A percentile compares a stretch with the other conserved stretches of the same genome.
These are phyloP conservation scores for Ogataea dorogensis DNA, from an alignment of 805 yeast genomes.

Conservation along the genomic window DNA sequence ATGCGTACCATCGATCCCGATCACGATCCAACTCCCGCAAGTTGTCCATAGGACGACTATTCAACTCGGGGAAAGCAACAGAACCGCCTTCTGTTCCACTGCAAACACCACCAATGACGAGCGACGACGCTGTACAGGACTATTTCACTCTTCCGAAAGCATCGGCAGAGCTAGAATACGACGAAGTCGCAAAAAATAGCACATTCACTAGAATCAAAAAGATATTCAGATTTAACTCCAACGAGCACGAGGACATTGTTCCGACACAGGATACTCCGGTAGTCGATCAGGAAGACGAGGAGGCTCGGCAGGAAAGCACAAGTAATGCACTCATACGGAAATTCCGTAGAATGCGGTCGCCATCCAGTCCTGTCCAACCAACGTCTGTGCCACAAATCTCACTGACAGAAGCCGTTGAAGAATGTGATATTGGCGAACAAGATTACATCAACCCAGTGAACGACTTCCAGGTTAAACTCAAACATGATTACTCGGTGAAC, in stretches of 20 bases:
- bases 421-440: constrained; percentile 30
- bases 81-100: constrained; percentile 18
- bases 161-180: constrained; percentile 12
- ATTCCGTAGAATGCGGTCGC: constrained; percentile 35
- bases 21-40: constrained; percentile 41
- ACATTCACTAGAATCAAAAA: constrained; percentile 30
- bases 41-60: constrained; percentile 36
- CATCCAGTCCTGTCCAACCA: constrained; percentile 30
- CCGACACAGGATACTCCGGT: constrained; percentile 6
- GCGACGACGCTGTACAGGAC: constrained; percentile 15
- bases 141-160: constrained; percentile 11
- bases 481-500: constrained; percentile 33
- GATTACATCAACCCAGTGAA: constrained; percentile 24
- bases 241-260: constrained; percentile 13
- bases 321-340: constrained; percentile 32
- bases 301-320: constrained; percentile 14
- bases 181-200: constrained; percentile 15
- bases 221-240: constrained; percentile 29
- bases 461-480: constrained; percentile 31
- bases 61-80: constrained; percentile 35
- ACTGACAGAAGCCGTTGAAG: constrained; percentile 14
- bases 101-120: constrained; percentile 25
- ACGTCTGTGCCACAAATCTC: constrained; percentile 7
- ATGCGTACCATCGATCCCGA: constrained; percentile 27
- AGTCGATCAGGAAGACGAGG: constrained; percentile 14